Evolutionary conservation across 805 yeast genomes (phyloP).

Genomic region (Wickerhamomyces rabaulensis): DNA sequence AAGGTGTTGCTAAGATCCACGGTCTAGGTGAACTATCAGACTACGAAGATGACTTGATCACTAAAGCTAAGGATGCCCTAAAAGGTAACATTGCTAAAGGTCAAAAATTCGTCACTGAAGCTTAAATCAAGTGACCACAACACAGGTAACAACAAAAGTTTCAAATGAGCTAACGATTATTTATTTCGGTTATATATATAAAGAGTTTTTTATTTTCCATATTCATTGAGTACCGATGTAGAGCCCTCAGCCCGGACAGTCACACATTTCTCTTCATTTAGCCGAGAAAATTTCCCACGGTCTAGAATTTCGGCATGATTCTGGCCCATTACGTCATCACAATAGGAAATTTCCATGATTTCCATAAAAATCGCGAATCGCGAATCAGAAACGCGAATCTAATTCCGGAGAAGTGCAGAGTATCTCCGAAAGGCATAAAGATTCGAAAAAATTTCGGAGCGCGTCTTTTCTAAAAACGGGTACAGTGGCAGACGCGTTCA

Average conservation of each 20-base stretch:
- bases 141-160: not conserved
- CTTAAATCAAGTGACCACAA: constrained; percentile 21
- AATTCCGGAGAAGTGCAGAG: not conserved
- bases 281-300: too few relatives aligned
- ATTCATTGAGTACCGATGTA: not conserved
- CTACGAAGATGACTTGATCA: constrained; percentile 82
- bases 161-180: not conserved
- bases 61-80: constrained; percentile 82
- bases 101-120: constrained; percentile 72
- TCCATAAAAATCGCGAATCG: too few relatives aligned
- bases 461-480: not conserved
- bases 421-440: not conserved
- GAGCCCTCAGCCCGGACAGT: too few relatives aligned
- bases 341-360: too few relatives aligned
- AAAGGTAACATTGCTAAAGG: constrained; percentile 92
- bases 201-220: constrained; percentile 1
- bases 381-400: too few relatives aligned
- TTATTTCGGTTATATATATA: constrained; percentile 1
- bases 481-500: not conserved
- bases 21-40: constrained; percentile 64
- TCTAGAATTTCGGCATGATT: too few relatives aligned
- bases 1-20: constrained; percentile 83
- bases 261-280: too few relatives aligned
- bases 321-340: not conserved
- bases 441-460: not conserved